Base-by-base conservation (phyloP, 257 asterid species). In the Solanum microdontum region DNA sequence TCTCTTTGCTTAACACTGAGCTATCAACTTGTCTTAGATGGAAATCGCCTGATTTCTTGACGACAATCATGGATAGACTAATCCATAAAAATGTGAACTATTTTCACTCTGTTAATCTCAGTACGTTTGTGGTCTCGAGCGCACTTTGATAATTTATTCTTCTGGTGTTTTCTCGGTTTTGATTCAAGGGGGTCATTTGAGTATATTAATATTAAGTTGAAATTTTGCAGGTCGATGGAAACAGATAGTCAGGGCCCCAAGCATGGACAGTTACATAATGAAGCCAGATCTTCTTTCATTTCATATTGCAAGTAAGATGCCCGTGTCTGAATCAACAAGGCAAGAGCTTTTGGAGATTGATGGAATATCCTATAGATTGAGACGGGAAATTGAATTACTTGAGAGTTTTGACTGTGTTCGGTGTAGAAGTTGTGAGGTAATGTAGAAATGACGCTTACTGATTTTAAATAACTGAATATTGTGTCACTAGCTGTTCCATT, bases 341-440 rank as follows among this genome's bases (percentile, higher is more conserved):
- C 99, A 97, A 91, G 99, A 97, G 89, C 99, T 97, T 90, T 92
- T 97, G 91, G 99, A 97, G 86, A 97, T 96, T 87, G 99, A 97
- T 91, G 99, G 99, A 83, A 94, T 95, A 86, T 91, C 97, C 43
- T 97, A 97, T 89, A 93, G 99, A 90, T 82, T 97, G 93, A 97
- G 95, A 55, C 92, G 93, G 89, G 99, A 97, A 91, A 97, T 96
- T 88, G 96, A 96, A 90, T 90, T 97, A 85, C 96, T 97, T 17
- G 99, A 97, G 92, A 92, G 93, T 89, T 94, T 97, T 90, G 98
- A 97, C 87, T 94, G 89, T 87, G 87, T 97, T 86, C 92, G 90
- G 26, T 97, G 99, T 88, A 97, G 89, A 93, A 91, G 95, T 82
- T 97, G 99, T 87, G 91, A 91, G 98, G 99, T 97, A 94, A 91